phyloP scores from a whole-genome alignment of 2,329 filamentous ascomycete species.

The Exophiala aquamarina region DNA sequence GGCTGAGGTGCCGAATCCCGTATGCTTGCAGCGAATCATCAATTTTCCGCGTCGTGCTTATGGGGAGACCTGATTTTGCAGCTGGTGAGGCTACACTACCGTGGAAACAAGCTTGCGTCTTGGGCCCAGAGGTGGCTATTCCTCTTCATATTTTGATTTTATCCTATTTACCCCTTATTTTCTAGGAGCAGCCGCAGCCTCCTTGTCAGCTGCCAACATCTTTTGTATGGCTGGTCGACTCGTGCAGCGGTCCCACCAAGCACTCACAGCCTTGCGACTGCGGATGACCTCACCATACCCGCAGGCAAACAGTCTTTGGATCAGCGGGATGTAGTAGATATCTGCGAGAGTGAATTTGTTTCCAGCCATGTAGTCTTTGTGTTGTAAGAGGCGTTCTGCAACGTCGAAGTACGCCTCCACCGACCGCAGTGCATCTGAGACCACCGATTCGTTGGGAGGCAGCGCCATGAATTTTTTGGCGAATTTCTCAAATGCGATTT shows the following conservation, averaged over 20 bases:
- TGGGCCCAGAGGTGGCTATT: too few species aligned
- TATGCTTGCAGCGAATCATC: too few species aligned
- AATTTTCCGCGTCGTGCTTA: too few species aligned
- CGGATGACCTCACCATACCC: conserved; percentile 40
- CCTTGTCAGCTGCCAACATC: conserved; percentile 38
- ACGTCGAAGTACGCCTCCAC: conserved; percentile 47
- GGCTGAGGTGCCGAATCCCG: too few species aligned
- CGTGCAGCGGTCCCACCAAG: conserved; percentile 44
- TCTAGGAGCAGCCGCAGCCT: conserved; percentile 33
- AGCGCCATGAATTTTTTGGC: conserved; percentile 46
- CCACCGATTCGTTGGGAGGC: conserved; percentile 42
- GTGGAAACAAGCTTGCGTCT: too few species aligned
- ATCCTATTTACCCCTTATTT: too few species aligned
- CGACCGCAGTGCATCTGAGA: conserved; percentile 38
- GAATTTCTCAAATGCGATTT: conserved; percentile 48
- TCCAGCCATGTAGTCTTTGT: conserved; percentile 47
- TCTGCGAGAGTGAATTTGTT: conserved; percentile 45
- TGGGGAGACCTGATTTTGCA: too few species aligned
- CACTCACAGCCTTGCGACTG: conserved; percentile 38
- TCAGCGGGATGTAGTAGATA: conserved; percentile 50
- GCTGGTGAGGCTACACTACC: too few species aligned
- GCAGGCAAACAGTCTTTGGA: conserved; percentile 44
- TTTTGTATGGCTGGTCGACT: conserved; percentile 40
- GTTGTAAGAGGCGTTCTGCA: conserved; percentile 40
- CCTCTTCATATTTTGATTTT: too few species aligned